These are phyloP conservation scores for Laburnicola sp. DNA, from an alignment of 2,329 filamentous ascomycete species.

Conservation along the genomic window DNA sequence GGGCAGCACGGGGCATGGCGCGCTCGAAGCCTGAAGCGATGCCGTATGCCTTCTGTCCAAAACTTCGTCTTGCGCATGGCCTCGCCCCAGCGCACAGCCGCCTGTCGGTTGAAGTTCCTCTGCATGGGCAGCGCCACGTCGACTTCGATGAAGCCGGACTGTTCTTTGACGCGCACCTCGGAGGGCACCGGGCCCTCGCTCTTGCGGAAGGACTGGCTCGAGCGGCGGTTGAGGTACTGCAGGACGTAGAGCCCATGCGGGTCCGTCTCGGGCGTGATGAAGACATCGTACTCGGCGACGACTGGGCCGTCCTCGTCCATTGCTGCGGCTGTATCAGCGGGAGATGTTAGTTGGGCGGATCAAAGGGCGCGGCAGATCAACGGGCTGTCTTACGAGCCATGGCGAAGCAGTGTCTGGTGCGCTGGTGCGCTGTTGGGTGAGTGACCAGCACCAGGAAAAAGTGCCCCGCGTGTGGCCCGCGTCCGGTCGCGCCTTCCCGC, in stretches of 20 bases:
- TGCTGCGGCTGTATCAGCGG: constrained; percentile 21
- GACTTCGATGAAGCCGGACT: constrained; percentile 83
- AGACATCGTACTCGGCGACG: constrained; percentile 72
- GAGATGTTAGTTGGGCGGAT: neutral
- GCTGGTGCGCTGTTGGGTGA: neutral
- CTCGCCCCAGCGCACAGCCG: constrained; percentile 81
- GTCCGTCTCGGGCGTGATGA: constrained; percentile 74
- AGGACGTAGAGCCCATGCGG: constrained; percentile 69
- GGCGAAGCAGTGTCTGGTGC: constrained; percentile 5
- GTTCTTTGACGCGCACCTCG: constrained; percentile 79
- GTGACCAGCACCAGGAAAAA: constrained; percentile 17
- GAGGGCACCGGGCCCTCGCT: constrained; percentile 59
- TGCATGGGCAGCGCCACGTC: constrained; percentile 78
- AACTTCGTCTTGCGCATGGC: constrained; percentile 62
- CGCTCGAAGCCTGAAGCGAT: constrained; percentile 51
- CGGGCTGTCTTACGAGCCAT: constrained; percentile 34
- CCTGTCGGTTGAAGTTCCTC: constrained; percentile 78
- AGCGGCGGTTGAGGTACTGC: constrained; percentile 81
- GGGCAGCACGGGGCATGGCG: constrained; percentile 34
- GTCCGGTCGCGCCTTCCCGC: constrained; percentile 20
- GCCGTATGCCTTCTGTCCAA: constrained; percentile 50
- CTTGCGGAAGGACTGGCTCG: constrained; percentile 65
- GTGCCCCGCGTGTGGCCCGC: constrained; percentile 27
- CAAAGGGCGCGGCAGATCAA: constrained; percentile 5
- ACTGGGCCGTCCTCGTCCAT: constrained; percentile 52